A percentile compares a stretch with the other conserved stretches of the same genome.
These are phyloP conservation scores for Corynespora cassiicola DNA, from an alignment of 2,329 filamentous ascomycete genomes.

Conservation along the genomic window DNA sequence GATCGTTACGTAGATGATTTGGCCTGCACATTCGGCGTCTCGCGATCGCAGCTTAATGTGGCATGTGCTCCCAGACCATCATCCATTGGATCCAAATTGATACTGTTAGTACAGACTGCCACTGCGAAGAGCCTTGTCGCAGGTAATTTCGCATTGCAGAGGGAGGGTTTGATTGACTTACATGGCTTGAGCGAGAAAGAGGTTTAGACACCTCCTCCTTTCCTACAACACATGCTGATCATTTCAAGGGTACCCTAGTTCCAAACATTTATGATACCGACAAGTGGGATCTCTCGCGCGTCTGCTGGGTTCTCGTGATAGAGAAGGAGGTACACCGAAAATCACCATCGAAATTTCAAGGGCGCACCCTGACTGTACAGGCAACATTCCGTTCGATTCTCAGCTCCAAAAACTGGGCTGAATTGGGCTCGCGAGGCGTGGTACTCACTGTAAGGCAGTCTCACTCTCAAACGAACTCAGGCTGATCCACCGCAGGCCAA, in stretches of 20 bases:
- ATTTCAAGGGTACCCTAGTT: constrained; percentile 64
- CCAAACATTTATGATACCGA: constrained; percentile 61
- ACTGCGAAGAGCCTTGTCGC: constrained; percentile 74
- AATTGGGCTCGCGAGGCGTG: constrained; percentile 63
- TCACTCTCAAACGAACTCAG: no score
- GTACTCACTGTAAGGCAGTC: constrained; percentile 66
- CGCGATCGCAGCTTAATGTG: constrained; percentile 72
- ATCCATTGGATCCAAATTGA: constrained; percentile 35
- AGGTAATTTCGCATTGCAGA: constrained; percentile 61
- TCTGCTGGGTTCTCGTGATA: constrained; percentile 73
- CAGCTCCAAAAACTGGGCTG: constrained; percentile 62
- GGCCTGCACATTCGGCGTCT: constrained; percentile 70
- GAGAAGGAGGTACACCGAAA: constrained; percentile 72
- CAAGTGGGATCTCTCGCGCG: constrained; percentile 55
- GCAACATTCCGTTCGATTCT: constrained; percentile 77
- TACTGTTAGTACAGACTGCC: constrained; percentile 63
- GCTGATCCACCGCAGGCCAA: constrained; percentile 71
- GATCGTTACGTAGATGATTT: constrained; percentile 77
- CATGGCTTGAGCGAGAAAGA: constrained; percentile 51
- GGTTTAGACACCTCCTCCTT: constrained; percentile 26
- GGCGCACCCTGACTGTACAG: no score
- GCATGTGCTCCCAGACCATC: constrained; percentile 51
- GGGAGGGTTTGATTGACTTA: constrained; percentile 53
- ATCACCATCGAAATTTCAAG: no score
- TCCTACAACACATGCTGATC: constrained; percentile 1